phyloP scores from a whole-genome alignment of 768 basidiomycete species.

The Neoboletus subvelutipes region DNA sequence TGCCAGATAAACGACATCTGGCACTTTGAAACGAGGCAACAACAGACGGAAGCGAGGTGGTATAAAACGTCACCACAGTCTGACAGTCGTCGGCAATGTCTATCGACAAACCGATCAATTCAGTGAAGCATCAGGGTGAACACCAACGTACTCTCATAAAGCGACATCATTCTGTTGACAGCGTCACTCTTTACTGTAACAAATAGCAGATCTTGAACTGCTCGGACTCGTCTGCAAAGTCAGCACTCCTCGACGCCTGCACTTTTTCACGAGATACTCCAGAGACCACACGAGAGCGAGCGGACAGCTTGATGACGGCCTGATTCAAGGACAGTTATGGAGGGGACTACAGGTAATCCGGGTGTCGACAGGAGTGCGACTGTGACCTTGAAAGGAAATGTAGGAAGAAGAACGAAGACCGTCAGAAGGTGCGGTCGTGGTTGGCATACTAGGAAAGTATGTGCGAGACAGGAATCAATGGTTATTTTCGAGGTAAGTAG shows the following conservation, averaged over 20 bases:
- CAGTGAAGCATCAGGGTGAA: not conserved
- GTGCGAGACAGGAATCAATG: too few species aligned
- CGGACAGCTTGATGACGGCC: constrained; percentile 50
- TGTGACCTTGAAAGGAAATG: too few species aligned
- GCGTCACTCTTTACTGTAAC: constrained; percentile 43
- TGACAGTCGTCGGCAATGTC: constrained; percentile 68
- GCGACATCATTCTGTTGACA: constrained; percentile 54
- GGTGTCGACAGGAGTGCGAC: too few species aligned
- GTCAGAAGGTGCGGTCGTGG: too few species aligned
- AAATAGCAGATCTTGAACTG: constrained; percentile 69
- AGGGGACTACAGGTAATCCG: too few species aligned
- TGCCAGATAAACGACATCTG: too few species aligned
- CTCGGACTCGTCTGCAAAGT: constrained; percentile 70
- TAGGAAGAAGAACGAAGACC: too few species aligned
- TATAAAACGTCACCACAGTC: constrained; percentile 78
- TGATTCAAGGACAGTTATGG: constrained; percentile 18
- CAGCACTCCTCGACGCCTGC: constrained; percentile 78
- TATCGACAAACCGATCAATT: constrained; percentile 27
- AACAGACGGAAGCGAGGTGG: constrained; percentile 43
- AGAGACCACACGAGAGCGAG: constrained; percentile 63
- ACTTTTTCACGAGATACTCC: constrained; percentile 66
- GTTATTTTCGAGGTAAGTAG: too few species aligned
- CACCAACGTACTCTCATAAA: constrained; percentile 59
- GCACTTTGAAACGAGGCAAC: too few species aligned
- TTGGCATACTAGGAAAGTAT: too few species aligned